A percentile compares a stretch with the other conserved stretches of the same genome.
These are phyloP conservation scores for Hyphopichia fennica DNA, from an alignment of 1,139 yeast species.

Conservation along the genomic window DNA sequence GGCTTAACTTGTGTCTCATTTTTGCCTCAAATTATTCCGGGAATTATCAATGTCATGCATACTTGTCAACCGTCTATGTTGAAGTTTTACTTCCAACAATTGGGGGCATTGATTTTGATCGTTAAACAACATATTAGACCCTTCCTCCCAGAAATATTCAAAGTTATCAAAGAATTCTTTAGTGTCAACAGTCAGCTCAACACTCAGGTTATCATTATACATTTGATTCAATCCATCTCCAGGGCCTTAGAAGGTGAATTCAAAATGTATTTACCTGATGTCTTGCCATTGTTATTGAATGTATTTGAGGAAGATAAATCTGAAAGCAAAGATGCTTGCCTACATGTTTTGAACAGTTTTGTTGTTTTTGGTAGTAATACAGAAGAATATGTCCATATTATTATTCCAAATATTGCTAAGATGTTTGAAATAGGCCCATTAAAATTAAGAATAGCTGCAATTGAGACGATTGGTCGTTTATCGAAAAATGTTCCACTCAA, in stretches of 20 bases:
- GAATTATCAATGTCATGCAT: conserved; percentile 81
- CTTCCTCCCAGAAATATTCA: conserved; percentile 74
- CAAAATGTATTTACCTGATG: conserved; percentile 75
- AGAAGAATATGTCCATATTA: conserved; percentile 84
- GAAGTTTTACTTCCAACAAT: conserved; percentile 87
- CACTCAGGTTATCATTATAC: conserved; percentile 76
- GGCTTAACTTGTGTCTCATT: conserved; percentile 88
- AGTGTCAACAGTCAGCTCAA: conserved; percentile 49
- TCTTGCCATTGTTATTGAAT: conserved; percentile 72
- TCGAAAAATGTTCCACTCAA: conserved; percentile 71
- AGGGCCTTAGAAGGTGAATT: conserved; percentile 90
- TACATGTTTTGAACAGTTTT: conserved; percentile 78
- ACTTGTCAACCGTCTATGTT: conserved; percentile 79
- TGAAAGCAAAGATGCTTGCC: conserved; percentile 61
- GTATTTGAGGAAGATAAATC: conserved; percentile 79
- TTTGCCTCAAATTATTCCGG: conserved; percentile 84
- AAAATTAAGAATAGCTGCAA: conserved; percentile 69
- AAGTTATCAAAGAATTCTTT: conserved; percentile 74
- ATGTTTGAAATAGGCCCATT: conserved; percentile 71
- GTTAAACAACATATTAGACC: conserved; percentile 92
- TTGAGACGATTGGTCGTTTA: conserved; percentile 81
- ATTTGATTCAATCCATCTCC: conserved; percentile 81
- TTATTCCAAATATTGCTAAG: conserved; percentile 80
- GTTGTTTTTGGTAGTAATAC: conserved; percentile 87
- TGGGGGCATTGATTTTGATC: conserved; percentile 74